Evolutionary conservation across 768 basidiomycete genomes (phyloP), one percentile per base, ranked within the genome.

Genomic region (Panaeolus papilionaceus): DNA sequence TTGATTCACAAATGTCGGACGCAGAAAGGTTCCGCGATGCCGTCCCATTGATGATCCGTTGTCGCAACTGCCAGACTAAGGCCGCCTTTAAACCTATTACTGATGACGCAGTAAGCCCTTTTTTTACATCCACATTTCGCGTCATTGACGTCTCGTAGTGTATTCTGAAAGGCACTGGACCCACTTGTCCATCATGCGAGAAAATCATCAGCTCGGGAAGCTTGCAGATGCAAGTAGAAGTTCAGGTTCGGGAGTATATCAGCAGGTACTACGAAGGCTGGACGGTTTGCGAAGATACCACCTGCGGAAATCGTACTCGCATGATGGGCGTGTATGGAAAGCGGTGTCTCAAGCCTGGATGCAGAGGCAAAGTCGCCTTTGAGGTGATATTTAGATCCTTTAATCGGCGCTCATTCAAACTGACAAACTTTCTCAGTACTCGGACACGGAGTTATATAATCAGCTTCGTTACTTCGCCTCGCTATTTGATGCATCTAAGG

Each of bases 281-380:
- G 93, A 91, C 87, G 0, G 80, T 92, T 5, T 99, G 98, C 78
- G 86, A 95, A 71, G 98, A 98, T 69, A 81, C 87, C 23, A 91
- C 90, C 0, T 99, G 98, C 74, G 87, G 87, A 9, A 84, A 89
- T 68, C 86, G 93, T 42, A 96, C 97, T n/a, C 84, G 98, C 20
- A 93, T 91, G 85, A 97, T 98, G 94, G 84, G 92, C 40, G 94
- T 98, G 0, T 96, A 95, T 76, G 96, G 95, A 6, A 86, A 89
- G 38, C 83, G 91, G 62, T 99, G 98, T 76, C 75, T 95, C 65
- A 86, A 87, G 58, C 79, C 77, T 6, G 88, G 85, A 10, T 97
- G 95, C 77, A 83, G 79, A 68, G 93, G 93, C 2, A 82, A 78
- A 18, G 91, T 96, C 66, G 71, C 86, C 16, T 90, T 93, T 68